Conservation (phyloP, 2,329 filamentous ascomycete species). For the Arthrobotrys megalospora region DNA sequence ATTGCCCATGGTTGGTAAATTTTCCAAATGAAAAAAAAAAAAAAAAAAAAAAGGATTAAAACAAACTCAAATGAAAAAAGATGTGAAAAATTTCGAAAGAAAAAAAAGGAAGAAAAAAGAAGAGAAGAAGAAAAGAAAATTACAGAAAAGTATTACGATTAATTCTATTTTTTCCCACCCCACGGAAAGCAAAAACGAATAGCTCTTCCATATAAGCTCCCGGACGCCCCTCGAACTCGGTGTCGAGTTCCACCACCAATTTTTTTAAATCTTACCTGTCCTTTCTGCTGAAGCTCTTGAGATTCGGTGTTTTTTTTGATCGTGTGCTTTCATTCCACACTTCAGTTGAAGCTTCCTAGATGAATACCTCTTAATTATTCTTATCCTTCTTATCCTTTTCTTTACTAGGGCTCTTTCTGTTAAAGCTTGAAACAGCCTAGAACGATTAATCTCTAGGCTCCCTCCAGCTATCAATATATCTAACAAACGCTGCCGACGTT, state of each 20-base stretch:
- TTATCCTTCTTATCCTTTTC: too few relatives aligned
- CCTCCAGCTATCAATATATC: too few relatives aligned
- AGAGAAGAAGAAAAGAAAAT: constrained; percentile 32
- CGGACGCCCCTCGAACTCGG: neutral
- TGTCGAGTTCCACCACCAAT: constrained; percentile 1
- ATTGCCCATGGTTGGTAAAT: constrained; percentile 35
- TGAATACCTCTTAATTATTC: too few relatives aligned
- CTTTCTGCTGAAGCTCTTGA: neutral
- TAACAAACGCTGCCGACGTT: too few relatives aligned
- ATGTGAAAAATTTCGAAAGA: too few relatives aligned
- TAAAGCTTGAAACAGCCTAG: too few relatives aligned
- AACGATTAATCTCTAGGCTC: too few relatives aligned
- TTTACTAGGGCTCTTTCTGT: too few relatives aligned
- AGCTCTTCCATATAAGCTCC: constrained; percentile 8
- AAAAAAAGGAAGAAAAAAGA: constrained; percentile 23
- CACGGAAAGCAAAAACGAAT: neutral
- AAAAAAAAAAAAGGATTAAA: constrained; percentile 57
- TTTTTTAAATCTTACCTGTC: neutral
- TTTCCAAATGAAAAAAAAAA: constrained; percentile 49
- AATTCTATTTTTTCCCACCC: constrained; percentile 5
- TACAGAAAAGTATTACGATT: constrained; percentile 23
- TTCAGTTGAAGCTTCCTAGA: too few relatives aligned
- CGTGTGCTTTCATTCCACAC: too few relatives aligned
- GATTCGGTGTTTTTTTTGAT: neutral
- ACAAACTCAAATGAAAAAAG: constrained; percentile 50